Evolutionary conservation across 495 filamentous ascomycete species (phyloP).

Genomic region (Aspergillus hancockii): DNA sequence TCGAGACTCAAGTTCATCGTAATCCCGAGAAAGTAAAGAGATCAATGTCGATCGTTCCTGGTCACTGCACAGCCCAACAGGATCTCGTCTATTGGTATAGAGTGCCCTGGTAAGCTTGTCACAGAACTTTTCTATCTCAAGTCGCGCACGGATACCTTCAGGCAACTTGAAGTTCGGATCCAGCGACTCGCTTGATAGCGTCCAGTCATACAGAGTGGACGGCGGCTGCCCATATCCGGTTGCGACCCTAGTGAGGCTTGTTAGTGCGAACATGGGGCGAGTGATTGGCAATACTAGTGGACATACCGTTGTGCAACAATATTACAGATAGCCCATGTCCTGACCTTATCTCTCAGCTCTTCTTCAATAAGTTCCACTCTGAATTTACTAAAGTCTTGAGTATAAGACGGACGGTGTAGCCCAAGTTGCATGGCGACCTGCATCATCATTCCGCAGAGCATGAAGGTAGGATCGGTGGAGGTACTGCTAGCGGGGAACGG

Average conservation of each 20-base stretch:
- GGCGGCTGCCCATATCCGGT: slow-evolving; percentile 91
- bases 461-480: slow-evolving; percentile 84
- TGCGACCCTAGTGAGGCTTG: slow-evolving; percentile 57
- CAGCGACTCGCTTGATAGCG: slow-evolving; percentile 63
- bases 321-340: slow-evolving; percentile 91
- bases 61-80: slow-evolving; percentile 70
- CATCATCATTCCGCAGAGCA: slow-evolving; percentile 88
- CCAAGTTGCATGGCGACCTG: slow-evolving; percentile 90
- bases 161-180: slow-evolving; percentile 68
- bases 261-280: background rate
- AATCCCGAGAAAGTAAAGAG: slow-evolving; percentile 53
- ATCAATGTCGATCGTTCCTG: slow-evolving; percentile 68
- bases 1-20: slow-evolving; percentile 52
- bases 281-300: background rate
- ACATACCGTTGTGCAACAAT: slow-evolving; percentile 79
- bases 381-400: slow-evolving; percentile 85
- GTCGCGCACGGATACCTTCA: slow-evolving; percentile 62
- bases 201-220: slow-evolving; percentile 87
- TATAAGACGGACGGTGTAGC: slow-evolving; percentile 84
- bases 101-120: slow-evolving; percentile 85
- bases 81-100: slow-evolving; percentile 77
- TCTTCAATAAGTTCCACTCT: slow-evolving; percentile 81
- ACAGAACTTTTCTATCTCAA: slow-evolving; percentile 80
- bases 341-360: slow-evolving; percentile 80
- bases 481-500: slow-evolving; percentile 86